Evolutionary conservation across 805 yeast genomes (phyloP), one percentile per base, ranked within the genome.

Genomic region (Candida montana): DNA sequence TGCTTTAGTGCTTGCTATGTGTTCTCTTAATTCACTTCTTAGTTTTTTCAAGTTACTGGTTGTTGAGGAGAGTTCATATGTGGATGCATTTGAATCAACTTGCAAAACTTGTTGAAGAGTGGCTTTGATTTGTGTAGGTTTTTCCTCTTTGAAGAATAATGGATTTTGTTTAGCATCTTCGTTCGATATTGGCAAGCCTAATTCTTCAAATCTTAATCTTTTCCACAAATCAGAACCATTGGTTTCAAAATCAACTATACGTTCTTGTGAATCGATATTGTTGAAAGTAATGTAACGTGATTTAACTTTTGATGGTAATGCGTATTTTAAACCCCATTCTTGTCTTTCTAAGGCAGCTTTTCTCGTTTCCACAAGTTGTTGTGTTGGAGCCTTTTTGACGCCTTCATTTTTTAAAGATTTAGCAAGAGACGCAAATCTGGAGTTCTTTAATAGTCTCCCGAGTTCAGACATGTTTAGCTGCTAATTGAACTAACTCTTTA

Each of bases 321-420:
- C 68, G 34, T 80, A 67, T 57, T 86, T 86, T 45, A 86, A 62
- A 53, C 95, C 95, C 71, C 75, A 86, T 61, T 84, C 85, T 47
- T 83, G 80, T 62, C 86, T 69, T 12, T 69, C 58, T 34, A 81
- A 73, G 36, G 83, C 72, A 7, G 83, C 69, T 37, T 79, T 75
- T 39, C 84, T 79, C 0, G 93, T 79, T 59, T 75, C 81, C 31
- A 86, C 71, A 32, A 83, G 69, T 59, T 85, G 95, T 54, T 81
- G 89, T 0, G 85, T 76, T 20, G 95, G 95, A 33, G 43, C 48
- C 37, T 42, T 50, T 13, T 49, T 48, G 19, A 51, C 38, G 17
- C 31, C 37, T 16, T 23, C 29, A 23, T 17, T 41, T 33, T 45
- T 35, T 15, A 52, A 46, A 11, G 61, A 59, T 27, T 52, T 58